Evolutionary conservation across 1,284 basidiomycete genomes (phyloP), one percentile per base, ranked within the genome.

Genomic region (Heterobasidion occidentale): DNA sequence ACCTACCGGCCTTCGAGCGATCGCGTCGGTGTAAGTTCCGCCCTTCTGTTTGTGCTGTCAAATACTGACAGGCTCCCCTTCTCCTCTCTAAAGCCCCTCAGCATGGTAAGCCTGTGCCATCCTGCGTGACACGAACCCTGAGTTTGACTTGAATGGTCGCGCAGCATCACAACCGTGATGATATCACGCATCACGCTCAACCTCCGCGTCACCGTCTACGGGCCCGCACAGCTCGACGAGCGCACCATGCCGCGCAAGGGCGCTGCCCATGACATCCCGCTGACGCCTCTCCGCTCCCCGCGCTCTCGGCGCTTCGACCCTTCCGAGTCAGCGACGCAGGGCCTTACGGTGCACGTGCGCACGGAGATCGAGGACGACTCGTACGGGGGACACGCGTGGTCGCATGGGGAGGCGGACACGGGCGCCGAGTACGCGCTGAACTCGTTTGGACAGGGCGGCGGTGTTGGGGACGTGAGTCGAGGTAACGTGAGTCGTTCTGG

Each of bases 181-280:
- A 60, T 60, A 45, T 59, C 60, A 34, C 60, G 61, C 42, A 61
- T 62, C 48, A 61, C 61, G 12, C 58, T 62, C 49, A 62, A 56
- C 53, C 52, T 62, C 20, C 58, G 61, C 48, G 55, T 55, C n/a
- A 57, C 61, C 9, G 60, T 59, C 46, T 59, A 62, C 52, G 59
- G 59, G 7, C 36, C 57, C 34, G 46, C 59, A 9, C 44, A 54
- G 17, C 8, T 51, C 7, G 53, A 52, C 38, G 57, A 56, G 52
- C 57, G 51, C 49, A 58, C 60, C 15, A 27, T 36, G 35, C 14
- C 27, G 27, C 27, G 27, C 27, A 27, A 27, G 6, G 27, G 38
- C 38, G 38, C 38, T n/a, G n/a, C n/a, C n/a, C 38, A 7, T 27
- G 27, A 27, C 27, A 42, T 42, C 38, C 38, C 38, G 38, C n/a